phyloP scores from a whole-genome alignment of 768 basidiomycete species.

The Lactarius tabidus region DNA sequence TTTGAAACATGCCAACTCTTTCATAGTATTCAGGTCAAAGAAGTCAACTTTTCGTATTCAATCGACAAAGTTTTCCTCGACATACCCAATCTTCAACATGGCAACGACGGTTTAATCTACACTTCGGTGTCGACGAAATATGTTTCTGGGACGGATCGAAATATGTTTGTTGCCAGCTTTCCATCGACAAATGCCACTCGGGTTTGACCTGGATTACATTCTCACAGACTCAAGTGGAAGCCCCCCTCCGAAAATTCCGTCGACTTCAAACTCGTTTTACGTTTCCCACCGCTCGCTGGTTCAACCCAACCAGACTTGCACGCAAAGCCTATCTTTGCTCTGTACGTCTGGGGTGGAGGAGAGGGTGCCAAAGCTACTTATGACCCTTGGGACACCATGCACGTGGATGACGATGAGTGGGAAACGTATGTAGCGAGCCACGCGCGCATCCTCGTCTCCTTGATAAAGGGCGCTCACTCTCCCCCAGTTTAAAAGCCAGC shows the following conservation, averaged over 20 bases:
- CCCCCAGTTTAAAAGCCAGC: conserved; percentile 68
- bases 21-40: conserved; percentile 78
- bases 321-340: conserved; percentile 80
- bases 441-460: background rate
- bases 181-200: background rate
- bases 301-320: conserved; percentile 67
- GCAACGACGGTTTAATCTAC: conserved; percentile 94
- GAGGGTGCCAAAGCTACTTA: conserved; percentile 54
- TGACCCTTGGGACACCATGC: conserved; percentile 81
- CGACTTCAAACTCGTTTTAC: conserved; percentile 94
- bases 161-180: conserved; percentile 54
- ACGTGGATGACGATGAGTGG: conserved; percentile 89
- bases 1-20: background rate
- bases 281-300: conserved; percentile 68
- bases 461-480: background rate
- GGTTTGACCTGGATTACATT: background rate
- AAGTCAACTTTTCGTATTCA: conserved; percentile 81
- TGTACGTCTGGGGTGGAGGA: conserved; percentile 80
- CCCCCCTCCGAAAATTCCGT: conserved; percentile 97
- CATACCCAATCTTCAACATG: conserved; percentile 84
- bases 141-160: conserved; percentile 71
- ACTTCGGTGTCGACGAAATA: conserved; percentile 87
- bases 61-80: conserved; percentile 86
- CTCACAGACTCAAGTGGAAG: conserved; percentile 93
- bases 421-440: conserved; percentile 61